A percentile compares a stretch with the other conserved stretches of the same genome.
Conservation (phyloP, 148 eudicot species). For the Fagopyrum tataricum region DNA sequence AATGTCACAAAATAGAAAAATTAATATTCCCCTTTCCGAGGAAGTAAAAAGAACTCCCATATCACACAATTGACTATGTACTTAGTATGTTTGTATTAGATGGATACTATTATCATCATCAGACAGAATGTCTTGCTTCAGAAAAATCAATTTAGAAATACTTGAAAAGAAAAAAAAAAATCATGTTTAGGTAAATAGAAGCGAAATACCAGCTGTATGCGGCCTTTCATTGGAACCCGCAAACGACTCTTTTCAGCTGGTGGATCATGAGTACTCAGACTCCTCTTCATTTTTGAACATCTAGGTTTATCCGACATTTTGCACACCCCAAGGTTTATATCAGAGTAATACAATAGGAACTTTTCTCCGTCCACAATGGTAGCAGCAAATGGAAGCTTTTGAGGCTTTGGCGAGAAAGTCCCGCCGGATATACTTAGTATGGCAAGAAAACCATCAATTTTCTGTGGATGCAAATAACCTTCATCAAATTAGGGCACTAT, state of each 20-base stretch:
- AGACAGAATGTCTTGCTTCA: neutral
- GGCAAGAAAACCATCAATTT: slow-evolving; percentile 65
- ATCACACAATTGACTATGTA: neutral
- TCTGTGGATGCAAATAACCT: slow-evolving; percentile 26
- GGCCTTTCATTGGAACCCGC: slow-evolving; percentile 70
- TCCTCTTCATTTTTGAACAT: slow-evolving; percentile 24
- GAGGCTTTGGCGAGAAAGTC: slow-evolving; percentile 58
- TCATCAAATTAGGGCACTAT: neutral
- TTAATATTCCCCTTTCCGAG: neutral
- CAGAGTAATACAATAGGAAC: slow-evolving; percentile 59
- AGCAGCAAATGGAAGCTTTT: slow-evolving; percentile 73
- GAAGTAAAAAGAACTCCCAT: neutral
- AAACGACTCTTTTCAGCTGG: slow-evolving; percentile 34
- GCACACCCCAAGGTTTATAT: slow-evolving; percentile 44
- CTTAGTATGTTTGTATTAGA: neutral
- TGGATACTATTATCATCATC: neutral
- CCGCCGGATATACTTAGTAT: slow-evolving; percentile 62
- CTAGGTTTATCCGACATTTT: slow-evolving; percentile 16
- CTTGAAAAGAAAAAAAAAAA: neutral
- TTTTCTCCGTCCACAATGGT: slow-evolving; percentile 67
- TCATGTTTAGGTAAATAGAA: neutral
- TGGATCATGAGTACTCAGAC: slow-evolving; percentile 33
- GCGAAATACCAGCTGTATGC: slow-evolving; percentile 57
- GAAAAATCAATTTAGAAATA: neutral
- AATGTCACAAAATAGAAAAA: neutral